phyloP scores from a whole-genome alignment of 2,329 filamentous ascomycete genomes.

The Tympanopsis confertula region DNA sequence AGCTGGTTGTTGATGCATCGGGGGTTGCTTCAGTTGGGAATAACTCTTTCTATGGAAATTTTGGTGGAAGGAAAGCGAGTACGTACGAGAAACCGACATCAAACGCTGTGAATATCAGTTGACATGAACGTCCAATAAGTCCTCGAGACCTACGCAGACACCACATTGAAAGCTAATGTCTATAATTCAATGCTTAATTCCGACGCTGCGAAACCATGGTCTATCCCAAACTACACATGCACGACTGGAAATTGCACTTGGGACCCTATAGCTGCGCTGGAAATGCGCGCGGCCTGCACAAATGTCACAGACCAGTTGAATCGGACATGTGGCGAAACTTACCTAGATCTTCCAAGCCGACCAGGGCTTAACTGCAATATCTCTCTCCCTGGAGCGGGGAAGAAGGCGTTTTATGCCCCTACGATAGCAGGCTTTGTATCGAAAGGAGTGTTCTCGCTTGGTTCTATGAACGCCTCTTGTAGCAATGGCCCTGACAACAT shows the following conservation, averaged over 20 bases:
- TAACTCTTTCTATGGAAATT: too few species aligned
- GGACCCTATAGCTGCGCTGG: neutral
- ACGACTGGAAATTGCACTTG: neutral
- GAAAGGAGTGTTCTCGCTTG: too few species aligned
- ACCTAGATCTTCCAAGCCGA: neutral
- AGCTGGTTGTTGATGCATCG: too few species aligned
- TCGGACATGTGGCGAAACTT: neutral
- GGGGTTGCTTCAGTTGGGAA: too few species aligned
- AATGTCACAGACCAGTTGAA: neutral
- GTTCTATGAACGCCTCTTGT: too few species aligned
- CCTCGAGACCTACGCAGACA: too few species aligned
- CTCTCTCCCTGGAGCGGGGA: neutral
- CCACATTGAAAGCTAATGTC: neutral
- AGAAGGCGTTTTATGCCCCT: neutral
- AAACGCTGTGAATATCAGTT: too few species aligned
- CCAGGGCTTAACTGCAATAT: neutral
- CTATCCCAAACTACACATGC: neutral
- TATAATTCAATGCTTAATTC: neutral
- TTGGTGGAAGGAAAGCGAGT: too few species aligned
- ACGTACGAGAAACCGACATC: too few species aligned
- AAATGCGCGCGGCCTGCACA: neutral
- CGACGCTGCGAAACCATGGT: neutral
- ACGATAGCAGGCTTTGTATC: neutral
- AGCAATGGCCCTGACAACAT: too few species aligned
- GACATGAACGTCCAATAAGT: too few species aligned